These are phyloP conservation scores for Pochonia chlamydosporia DNA, from an alignment of 2,329 filamentous ascomycete species.

Conservation along the genomic window DNA sequence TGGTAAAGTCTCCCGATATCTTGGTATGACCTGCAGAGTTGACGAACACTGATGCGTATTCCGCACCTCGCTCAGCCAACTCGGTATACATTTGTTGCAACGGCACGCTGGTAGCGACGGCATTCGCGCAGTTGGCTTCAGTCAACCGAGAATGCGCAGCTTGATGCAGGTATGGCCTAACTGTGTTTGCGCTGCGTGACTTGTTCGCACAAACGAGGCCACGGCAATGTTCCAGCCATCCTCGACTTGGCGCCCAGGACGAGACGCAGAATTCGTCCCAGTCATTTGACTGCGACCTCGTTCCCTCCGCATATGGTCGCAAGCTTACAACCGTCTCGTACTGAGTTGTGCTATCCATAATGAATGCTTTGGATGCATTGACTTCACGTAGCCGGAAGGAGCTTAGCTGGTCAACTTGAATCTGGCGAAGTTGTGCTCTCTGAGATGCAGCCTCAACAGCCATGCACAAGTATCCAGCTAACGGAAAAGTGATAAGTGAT, in stretches of 20 bases:
- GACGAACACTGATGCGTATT: conserved; percentile 19
- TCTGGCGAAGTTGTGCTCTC: conserved; percentile 18
- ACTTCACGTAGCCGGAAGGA: conserved; percentile 17
- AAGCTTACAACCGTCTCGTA: conserved; percentile 21
- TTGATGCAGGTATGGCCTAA: conserved; percentile 6
- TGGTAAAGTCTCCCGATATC: conserved; percentile 13
- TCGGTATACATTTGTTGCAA: conserved; percentile 19
- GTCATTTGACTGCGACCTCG: conserved; percentile 28
- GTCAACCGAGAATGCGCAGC: conserved; percentile 10
- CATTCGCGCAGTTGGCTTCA: neutral
- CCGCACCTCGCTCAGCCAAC: conserved; percentile 17
- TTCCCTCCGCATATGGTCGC: conserved; percentile 21
- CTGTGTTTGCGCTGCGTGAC: conserved; percentile 13
- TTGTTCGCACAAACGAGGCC: conserved; percentile 39
- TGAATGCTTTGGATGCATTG: conserved; percentile 17
- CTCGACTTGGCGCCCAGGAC: conserved; percentile 43
- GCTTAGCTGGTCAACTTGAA: conserved; percentile 13
- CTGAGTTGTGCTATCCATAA: conserved; percentile 18
- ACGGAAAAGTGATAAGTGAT: conserved; percentile 48
- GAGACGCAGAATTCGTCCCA: conserved; percentile 54
- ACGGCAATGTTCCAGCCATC: conserved; percentile 54
- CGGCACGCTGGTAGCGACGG: conserved; percentile 7
- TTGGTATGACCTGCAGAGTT: conserved; percentile 9
- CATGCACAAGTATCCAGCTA: conserved; percentile 48
- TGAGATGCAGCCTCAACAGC: conserved; percentile 40